Evolutionary conservation across 108 stramenopile genomes (phyloP).

Genomic region (Nannochloropsis gaditana): DNA sequence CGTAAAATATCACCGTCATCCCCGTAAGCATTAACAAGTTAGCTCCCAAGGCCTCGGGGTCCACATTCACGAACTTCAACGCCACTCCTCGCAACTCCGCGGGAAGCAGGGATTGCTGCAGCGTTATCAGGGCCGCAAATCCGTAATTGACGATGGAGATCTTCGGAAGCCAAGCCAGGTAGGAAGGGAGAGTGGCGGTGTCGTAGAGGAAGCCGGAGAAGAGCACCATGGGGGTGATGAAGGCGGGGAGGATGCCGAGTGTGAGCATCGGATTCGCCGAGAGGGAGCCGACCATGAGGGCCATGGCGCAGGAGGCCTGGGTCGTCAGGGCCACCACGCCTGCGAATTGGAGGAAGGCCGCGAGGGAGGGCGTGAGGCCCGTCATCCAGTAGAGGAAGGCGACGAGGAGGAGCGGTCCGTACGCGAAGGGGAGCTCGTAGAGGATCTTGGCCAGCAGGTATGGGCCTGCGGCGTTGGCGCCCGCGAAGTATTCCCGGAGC

Average conservation of each 20-base stretch:
- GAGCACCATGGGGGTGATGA: neutral
- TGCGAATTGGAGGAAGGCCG: neutral
- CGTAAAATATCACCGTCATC: neutral
- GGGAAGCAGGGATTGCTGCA: neutral
- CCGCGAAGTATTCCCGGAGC: neutral
- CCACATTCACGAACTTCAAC: conserved; percentile 15
- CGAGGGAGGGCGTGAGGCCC: neutral
- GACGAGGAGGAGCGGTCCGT: neutral
- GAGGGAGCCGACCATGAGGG: neutral
- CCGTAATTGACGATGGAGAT: neutral
- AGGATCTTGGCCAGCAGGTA: neutral
- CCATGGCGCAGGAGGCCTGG: neutral
- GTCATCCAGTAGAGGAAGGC: neutral
- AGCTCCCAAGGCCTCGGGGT: neutral
- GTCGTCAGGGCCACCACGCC: conserved; percentile 4
- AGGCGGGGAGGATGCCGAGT: neutral
- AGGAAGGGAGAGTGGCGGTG: neutral
- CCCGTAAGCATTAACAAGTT: neutral
- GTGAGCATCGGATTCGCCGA: neutral
- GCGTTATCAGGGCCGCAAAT: neutral
- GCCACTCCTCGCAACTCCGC: neutral
- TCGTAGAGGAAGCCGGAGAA: neutral
- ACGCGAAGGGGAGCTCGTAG: neutral
- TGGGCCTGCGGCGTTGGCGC: neutral
- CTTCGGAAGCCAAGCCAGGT: neutral